phyloP scores from a whole-genome alignment of 768 basidiomycete genomes.

The Auriscalpium vulgare region DNA sequence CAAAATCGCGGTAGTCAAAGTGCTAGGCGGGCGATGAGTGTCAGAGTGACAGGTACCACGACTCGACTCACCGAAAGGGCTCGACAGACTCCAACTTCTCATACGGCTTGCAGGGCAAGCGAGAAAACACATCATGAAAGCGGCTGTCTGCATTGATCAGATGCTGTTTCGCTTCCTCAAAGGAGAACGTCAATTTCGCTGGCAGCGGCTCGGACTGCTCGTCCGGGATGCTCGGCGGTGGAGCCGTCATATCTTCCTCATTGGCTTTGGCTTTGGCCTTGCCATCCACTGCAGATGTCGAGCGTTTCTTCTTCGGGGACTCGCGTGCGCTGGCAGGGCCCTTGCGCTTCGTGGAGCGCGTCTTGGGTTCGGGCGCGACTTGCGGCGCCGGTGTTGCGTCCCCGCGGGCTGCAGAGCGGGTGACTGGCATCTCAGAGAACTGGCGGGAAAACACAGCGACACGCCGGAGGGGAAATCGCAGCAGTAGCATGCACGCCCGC shows the following conservation, averaged over 20 bases:
- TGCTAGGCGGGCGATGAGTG: conserved; percentile 29
- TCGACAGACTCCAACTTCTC: conserved; percentile 68
- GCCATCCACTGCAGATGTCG: background rate
- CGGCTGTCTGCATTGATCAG: conserved; percentile 59
- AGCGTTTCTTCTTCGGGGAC: background rate
- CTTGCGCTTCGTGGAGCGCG: conserved; percentile 1
- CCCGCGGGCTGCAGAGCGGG: conserved; percentile 18
- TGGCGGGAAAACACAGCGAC: too few species aligned
- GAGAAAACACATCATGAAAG: conserved; percentile 60
- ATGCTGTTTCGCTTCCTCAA: conserved; percentile 67
- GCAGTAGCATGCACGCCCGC: too few species aligned
- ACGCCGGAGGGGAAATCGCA: too few species aligned
- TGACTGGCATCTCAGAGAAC: conserved; percentile 14
- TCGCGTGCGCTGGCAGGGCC: background rate
- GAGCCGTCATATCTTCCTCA: background rate
- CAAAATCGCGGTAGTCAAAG: conserved; percentile 67
- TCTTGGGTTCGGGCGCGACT: background rate
- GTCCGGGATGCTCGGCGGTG: background rate
- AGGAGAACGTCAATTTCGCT: conserved; percentile 66
- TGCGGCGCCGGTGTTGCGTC: background rate
- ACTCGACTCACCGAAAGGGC: conserved; percentile 58
- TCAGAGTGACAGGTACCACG: background rate
- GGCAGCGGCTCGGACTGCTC: conserved; percentile 40
- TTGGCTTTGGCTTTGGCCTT: conserved; percentile 4
- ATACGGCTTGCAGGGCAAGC: conserved; percentile 68